These are phyloP conservation scores for Termitomyces sp. DNA, from an alignment of 768 basidiomycete genomes.

Conservation along the genomic window DNA sequence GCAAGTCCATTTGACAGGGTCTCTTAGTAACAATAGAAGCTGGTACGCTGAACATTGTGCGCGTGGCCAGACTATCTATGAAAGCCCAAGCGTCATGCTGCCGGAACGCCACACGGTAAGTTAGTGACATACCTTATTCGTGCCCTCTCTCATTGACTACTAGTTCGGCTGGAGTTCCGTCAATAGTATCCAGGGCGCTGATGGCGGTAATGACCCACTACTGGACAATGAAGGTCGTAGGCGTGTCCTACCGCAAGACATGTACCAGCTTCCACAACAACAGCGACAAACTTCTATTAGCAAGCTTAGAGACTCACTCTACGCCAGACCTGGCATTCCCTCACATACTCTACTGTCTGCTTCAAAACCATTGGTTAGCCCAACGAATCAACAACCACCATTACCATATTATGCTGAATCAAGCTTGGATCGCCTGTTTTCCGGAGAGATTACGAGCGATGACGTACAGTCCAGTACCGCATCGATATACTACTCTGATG, in stretches of 20 bases:
- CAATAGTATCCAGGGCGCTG: not conserved
- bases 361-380: not conserved
- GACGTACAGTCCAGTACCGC: not conserved
- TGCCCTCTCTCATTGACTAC: not conserved
- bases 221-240: not conserved
- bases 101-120: conserved; percentile 5
- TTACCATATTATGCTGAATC: not conserved
- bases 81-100: conserved; percentile 1
- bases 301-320: not conserved
- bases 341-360: not conserved
- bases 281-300: not conserved
- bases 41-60: not conserved
- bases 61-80: not conserved
- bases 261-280: not conserved
- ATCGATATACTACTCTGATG: not conserved
- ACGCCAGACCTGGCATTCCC: not conserved
- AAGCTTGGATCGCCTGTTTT: not conserved
- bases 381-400: not conserved
- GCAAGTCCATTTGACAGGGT: not conserved
- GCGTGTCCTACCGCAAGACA: not conserved
- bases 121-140: not conserved
- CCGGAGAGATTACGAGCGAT: not conserved
- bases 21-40: not conserved
- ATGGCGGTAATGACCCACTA: not conserved
- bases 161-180: not conserved